Evolutionary conservation across 805 yeast species (phyloP).

Genomic region (Candida chauliodis): DNA sequence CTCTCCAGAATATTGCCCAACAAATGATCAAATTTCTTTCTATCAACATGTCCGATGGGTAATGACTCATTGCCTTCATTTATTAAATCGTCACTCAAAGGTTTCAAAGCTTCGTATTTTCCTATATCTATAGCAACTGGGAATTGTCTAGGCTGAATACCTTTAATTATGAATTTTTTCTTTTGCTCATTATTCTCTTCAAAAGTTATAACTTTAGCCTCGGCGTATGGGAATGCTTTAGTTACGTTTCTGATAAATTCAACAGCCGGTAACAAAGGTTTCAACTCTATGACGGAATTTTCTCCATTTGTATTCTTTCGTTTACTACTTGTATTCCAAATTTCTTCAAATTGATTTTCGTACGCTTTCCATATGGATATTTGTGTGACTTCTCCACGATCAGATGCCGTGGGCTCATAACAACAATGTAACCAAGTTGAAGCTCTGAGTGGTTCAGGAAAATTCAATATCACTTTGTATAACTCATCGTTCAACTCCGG

Average conservation of each 20-base stretch:
- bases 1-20: constrained; percentile 20
- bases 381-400: constrained; percentile 83
- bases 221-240: constrained; percentile 79
- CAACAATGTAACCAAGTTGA: constrained; percentile 93
- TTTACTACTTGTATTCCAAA: constrained; percentile 43
- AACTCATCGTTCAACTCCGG: constrained; percentile 58
- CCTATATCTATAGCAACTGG: constrained; percentile 47
- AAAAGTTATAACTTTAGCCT: constrained; percentile 80
- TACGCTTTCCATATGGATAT: constrained; percentile 94
- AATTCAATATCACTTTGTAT: constrained; percentile 53
- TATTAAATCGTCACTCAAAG: constrained; percentile 12
- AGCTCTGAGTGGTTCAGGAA: constrained; percentile 87
- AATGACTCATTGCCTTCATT: constrained; percentile 17
- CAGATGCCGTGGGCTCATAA: constrained; percentile 57
- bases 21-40: constrained; percentile 27
- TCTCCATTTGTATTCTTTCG: constrained; percentile 7
- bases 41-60: constrained; percentile 37
- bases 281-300: constrained; percentile 21
- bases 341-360: constrained; percentile 76
- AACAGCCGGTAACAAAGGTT: constrained; percentile 78
- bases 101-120: constrained; percentile 40
- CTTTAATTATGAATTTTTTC: constrained; percentile 86
- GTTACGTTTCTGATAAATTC: constrained; percentile 95
- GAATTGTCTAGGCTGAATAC: constrained; percentile 79
- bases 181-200: constrained; percentile 32